Conservation (phyloP, 306 rosid genomes). For the Quercus suber region DNA sequence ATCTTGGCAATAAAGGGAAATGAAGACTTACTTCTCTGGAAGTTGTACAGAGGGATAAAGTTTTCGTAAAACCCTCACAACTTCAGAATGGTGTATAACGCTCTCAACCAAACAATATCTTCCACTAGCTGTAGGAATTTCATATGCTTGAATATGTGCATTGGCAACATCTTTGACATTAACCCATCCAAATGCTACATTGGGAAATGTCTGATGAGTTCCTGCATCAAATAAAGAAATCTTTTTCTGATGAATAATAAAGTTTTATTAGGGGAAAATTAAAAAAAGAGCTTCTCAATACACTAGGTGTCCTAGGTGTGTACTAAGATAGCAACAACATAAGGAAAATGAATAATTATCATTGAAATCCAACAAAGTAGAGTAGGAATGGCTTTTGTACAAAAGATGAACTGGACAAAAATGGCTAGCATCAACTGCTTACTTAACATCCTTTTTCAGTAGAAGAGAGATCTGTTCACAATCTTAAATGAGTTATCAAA, state of each 20-base stretch:
- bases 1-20: background rate
- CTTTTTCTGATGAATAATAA: too few relatives aligned
- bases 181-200: slow-evolving; percentile 54
- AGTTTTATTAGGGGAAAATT: background rate
- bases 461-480: background rate
- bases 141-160: slow-evolving; percentile 78
- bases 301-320: too few relatives aligned
- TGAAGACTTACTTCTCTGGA: slow-evolving; percentile 50
- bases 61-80: slow-evolving; percentile 44
- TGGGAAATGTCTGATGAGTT: slow-evolving; percentile 42
- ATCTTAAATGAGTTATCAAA: background rate
- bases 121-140: slow-evolving; percentile 79
- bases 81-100: slow-evolving; percentile 54
- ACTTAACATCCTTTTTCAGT: background rate
- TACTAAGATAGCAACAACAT: too few relatives aligned
- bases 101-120: slow-evolving; percentile 58
- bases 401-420: background rate
- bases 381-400: too few relatives aligned
- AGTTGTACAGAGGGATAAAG: slow-evolving; percentile 58
- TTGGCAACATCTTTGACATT: slow-evolving; percentile 77
- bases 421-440: background rate
- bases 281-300: background rate
- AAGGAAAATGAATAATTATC: too few relatives aligned
- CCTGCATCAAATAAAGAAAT: slow-evolving; percentile 45
- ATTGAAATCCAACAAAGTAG: too few relatives aligned